phyloP scores from a whole-genome alignment of 805 yeast species.

The Candida pseudoglaebosa region DNA sequence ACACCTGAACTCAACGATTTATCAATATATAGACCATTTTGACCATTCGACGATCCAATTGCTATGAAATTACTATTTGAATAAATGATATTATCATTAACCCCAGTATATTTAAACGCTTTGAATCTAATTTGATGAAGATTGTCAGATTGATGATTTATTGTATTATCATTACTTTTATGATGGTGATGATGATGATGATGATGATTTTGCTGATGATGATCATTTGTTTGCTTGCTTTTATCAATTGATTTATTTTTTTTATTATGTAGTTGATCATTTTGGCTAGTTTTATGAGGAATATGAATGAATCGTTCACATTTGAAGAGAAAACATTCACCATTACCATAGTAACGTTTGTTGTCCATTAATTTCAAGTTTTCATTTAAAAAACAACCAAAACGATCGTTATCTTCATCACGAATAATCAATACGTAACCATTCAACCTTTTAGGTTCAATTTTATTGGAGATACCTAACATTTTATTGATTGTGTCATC shows the following conservation, averaged over 20 bases:
- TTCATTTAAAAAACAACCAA: slow-evolving; percentile 81
- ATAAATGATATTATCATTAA: slow-evolving; percentile 80
- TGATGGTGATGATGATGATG: not conserved
- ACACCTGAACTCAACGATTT: slow-evolving; percentile 72
- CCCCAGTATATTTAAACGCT: slow-evolving; percentile 84
- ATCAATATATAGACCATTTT: slow-evolving; percentile 88
- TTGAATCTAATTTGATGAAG: slow-evolving; percentile 42
- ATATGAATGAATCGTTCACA: slow-evolving; percentile 39
- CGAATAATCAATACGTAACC: slow-evolving; percentile 75
- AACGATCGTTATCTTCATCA: slow-evolving; percentile 59
- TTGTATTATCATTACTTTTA: not conserved
- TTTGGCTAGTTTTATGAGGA: slow-evolving; percentile 4
- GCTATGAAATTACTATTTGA: slow-evolving; percentile 75
- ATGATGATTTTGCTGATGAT: no score
- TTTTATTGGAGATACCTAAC: slow-evolving; percentile 15
- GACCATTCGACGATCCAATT: slow-evolving; percentile 90
- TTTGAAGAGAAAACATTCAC: slow-evolving; percentile 93
- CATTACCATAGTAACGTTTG: slow-evolving; percentile 82
- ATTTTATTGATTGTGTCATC: slow-evolving; percentile 32
- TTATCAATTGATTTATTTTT: not conserved
- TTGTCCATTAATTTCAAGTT: slow-evolving; percentile 66
- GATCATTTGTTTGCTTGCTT: not conserved
- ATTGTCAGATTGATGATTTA: not conserved
- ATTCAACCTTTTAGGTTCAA: slow-evolving; percentile 30
- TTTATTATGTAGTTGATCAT: slow-evolving; percentile 1